Conservation (phyloP, 352 stramenopile species). For the Globisporangium radiosum region DNA sequence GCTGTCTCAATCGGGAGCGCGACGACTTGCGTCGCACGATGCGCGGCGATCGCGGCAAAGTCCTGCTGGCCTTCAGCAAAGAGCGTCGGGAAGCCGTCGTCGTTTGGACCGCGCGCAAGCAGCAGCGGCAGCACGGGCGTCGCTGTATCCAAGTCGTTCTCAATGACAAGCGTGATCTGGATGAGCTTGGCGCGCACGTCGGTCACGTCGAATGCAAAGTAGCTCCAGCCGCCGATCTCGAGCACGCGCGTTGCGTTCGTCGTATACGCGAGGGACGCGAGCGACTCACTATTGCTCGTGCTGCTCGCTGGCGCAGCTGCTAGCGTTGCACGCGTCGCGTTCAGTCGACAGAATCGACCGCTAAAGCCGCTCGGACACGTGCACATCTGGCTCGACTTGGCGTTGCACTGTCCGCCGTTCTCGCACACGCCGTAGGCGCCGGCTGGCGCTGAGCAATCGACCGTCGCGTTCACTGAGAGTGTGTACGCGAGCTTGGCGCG, state of each 20-base stretch:
- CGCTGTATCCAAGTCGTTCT: slow-evolving; percentile 29
- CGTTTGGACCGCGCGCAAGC: slow-evolving; percentile 39
- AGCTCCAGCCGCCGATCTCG: slow-evolving; percentile 42
- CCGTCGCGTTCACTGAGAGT: slow-evolving; percentile 47
- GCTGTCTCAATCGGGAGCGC: slow-evolving; percentile 32
- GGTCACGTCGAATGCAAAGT: slow-evolving; percentile 60
- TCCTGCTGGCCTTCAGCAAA: slow-evolving; percentile 38
- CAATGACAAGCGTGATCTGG: slow-evolving; percentile 38
- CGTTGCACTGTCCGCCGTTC: slow-evolving; percentile 42
- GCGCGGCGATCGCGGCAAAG: slow-evolving; percentile 28
- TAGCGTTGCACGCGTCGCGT: slow-evolving; percentile 14
- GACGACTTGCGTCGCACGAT: slow-evolving; percentile 25
- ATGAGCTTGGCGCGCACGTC: slow-evolving; percentile 33
- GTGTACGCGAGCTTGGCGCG: slow-evolving; percentile 34
- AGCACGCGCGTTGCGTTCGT: slow-evolving; percentile 21
- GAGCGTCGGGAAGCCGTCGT: slow-evolving; percentile 50
- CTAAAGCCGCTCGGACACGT: slow-evolving; percentile 27
- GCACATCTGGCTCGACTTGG: slow-evolving; percentile 41
- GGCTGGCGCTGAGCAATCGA: slow-evolving; percentile 24
- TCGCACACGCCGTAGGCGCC: slow-evolving; percentile 29
- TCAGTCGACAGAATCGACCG: slow-evolving; percentile 43
- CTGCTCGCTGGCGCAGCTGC: neutral
- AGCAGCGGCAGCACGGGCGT: slow-evolving; percentile 52
- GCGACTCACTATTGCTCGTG: slow-evolving; percentile 1
- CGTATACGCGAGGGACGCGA: slow-evolving; percentile 23